Percentiles rank a stretch among this genome's conserved stretches.
Conservation (phyloP, 164 flowering plant genomes). For the Vitis vinifera region DNA sequence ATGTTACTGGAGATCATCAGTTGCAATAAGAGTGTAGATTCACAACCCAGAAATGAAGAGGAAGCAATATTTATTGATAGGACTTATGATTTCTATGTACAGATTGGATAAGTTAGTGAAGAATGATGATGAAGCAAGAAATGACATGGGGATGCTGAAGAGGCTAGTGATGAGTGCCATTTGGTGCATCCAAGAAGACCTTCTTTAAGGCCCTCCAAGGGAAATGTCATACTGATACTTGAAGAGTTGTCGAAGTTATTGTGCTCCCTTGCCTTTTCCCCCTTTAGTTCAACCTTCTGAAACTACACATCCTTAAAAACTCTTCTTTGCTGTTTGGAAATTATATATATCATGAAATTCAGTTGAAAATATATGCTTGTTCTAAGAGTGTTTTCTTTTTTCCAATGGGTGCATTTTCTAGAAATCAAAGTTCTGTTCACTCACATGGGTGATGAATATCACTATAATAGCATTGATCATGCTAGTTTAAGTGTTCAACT, state of each 20-base stretch:
- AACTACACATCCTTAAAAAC: too few relatives aligned
- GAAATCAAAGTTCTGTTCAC: too few relatives aligned
- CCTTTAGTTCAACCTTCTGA: too few relatives aligned
- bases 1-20: conserved; percentile 14
- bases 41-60: not conserved
- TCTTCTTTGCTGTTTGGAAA: too few relatives aligned
- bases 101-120: conserved; percentile 1
- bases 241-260: not conserved
- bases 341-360: too few relatives aligned
- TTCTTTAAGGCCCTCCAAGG: conserved; percentile 13
- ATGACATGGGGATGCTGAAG: conserved; percentile 6
- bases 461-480: too few relatives aligned
- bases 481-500: too few relatives aligned
- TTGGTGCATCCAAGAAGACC: conserved; percentile 24
- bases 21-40: conserved; percentile 6
- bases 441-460: too few relatives aligned
- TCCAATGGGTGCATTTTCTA: too few relatives aligned
- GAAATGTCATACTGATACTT: conserved; percentile 11
- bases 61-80: conserved; percentile 9
- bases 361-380: too few relatives aligned
- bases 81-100: conserved; percentile 11
- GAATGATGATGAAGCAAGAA: conserved; percentile 5
- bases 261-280: too few relatives aligned
- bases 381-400: too few relatives aligned
- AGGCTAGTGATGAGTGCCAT: conserved; percentile 8